These are phyloP conservation scores for Erodium moschatum DNA, from an alignment of 441 rosid genomes.

Conservation along the genomic window DNA sequence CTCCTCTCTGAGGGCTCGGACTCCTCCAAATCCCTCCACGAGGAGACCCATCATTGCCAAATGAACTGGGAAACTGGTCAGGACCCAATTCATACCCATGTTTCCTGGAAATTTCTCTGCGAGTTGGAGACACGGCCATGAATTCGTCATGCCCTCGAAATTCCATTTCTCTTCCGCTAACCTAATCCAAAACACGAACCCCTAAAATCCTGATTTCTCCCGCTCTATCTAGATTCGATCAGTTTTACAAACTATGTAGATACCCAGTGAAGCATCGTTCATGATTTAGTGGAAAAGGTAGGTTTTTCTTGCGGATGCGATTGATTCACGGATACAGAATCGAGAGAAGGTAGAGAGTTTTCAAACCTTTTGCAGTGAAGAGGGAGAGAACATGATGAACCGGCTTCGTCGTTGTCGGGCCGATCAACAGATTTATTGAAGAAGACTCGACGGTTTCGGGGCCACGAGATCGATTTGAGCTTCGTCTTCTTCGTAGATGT, in stretches of 20 bases:
- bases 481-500: not conserved
- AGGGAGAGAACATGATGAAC: not conserved
- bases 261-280: not conserved
- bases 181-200: not conserved
- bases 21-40: constrained; percentile 24
- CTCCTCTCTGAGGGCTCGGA: constrained; percentile 30
- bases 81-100: constrained; percentile 24
- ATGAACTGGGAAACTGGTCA: constrained; percentile 17
- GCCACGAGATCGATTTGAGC: not conserved
- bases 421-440: not conserved
- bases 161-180: constrained; percentile 31
- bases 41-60: constrained; percentile 19
- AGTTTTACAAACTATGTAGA: not conserved
- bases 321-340: not conserved
- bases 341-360: not conserved
- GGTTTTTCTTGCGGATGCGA: not conserved
- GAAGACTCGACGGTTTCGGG: not conserved
- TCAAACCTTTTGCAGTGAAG: not conserved
- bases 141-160: constrained; percentile 36
- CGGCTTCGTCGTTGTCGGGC: too few species aligned
- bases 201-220: not conserved
- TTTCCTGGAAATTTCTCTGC: constrained; percentile 22
- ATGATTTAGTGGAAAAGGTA: not conserved
- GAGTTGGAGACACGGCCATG: constrained; percentile 20
- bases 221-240: not conserved